phyloP scores from a whole-genome alignment of 371 early-diverging fungal genomes.

The Blakeslea trispora region DNA sequence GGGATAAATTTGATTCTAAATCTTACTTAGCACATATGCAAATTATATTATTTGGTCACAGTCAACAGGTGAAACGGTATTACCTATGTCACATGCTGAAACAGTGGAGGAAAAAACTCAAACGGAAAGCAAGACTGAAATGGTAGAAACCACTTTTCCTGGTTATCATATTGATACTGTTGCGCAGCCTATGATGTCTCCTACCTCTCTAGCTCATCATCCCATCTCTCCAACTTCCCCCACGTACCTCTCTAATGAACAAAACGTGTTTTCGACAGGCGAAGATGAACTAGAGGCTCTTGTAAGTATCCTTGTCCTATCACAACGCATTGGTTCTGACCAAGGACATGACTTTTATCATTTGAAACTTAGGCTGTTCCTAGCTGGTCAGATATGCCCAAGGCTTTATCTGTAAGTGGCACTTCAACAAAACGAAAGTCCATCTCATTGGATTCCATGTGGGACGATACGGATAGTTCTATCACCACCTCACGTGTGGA shows the following conservation, averaged over 20 bases:
- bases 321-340: too few relatives aligned
- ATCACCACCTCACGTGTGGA: constrained; percentile 32
- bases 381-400: constrained; percentile 42
- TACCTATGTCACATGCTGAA: constrained; percentile 17
- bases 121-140: not conserved
- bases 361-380: constrained; percentile 39
- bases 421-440: constrained; percentile 37
- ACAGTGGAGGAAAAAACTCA: too few relatives aligned
- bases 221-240: not conserved
- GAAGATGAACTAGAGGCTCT: constrained; percentile 48
- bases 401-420: constrained; percentile 15
- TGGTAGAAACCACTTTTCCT: too few relatives aligned
- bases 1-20: constrained; percentile 38
- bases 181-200: too few relatives aligned
- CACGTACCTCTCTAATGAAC: too few relatives aligned
- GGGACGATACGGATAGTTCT: constrained; percentile 48
- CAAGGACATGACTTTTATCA: not conserved
- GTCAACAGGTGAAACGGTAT: constrained; percentile 43
- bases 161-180: too few relatives aligned
- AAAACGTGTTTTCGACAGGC: too few relatives aligned
- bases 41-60: constrained; percentile 44
- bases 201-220: not conserved
- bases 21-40: constrained; percentile 43
- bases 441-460: constrained; percentile 42
- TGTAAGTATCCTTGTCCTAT: constrained; percentile 25